These are phyloP conservation scores for Amanita fuliginea DNA, from an alignment of 768 basidiomycete species.

Conservation along the genomic window DNA sequence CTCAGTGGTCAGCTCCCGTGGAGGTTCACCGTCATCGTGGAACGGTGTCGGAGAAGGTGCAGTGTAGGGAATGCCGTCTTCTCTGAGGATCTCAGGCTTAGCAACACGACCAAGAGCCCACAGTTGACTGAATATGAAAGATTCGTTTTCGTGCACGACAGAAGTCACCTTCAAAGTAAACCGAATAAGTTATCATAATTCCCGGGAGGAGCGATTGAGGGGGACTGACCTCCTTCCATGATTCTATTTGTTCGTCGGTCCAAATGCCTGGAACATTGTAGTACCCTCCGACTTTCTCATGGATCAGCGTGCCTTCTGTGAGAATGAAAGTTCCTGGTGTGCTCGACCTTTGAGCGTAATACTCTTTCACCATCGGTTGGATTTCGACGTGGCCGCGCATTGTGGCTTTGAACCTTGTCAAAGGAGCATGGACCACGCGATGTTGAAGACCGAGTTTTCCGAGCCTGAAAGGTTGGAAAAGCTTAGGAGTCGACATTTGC, in stretches of 20 bases:
- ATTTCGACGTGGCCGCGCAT: constrained; percentile 23
- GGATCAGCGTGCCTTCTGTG: constrained; percentile 40
- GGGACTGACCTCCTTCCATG: constrained; percentile 28
- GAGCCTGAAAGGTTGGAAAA: constrained; percentile 37
- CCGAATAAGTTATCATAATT: not conserved
- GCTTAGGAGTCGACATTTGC: constrained; percentile 12
- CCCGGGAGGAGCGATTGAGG: too few species aligned
- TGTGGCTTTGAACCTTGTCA: constrained; percentile 33
- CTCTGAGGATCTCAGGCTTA: constrained; percentile 18
- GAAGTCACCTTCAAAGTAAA: not conserved
- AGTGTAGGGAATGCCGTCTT: constrained; percentile 24
- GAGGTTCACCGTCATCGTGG: constrained; percentile 10
- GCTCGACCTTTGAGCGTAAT: constrained; percentile 35
- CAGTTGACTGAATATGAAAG: constrained; percentile 41
- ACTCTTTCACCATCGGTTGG: constrained; percentile 25
- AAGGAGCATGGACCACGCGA: constrained; percentile 42
- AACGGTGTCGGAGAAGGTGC: constrained; percentile 21
- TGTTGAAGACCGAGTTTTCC: constrained; percentile 32
- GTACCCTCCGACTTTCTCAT: constrained; percentile 31
- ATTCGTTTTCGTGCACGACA: constrained; percentile 11
- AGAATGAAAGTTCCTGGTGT: constrained; percentile 40
- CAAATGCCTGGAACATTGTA: constrained; percentile 44
- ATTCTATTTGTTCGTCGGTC: constrained; percentile 37
- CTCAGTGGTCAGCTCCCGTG: constrained; percentile 29
- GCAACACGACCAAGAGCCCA: constrained; percentile 45